Evolutionary conservation across 805 yeast species (phyloP).

Genomic region (Myxozyma kluyveri): DNA sequence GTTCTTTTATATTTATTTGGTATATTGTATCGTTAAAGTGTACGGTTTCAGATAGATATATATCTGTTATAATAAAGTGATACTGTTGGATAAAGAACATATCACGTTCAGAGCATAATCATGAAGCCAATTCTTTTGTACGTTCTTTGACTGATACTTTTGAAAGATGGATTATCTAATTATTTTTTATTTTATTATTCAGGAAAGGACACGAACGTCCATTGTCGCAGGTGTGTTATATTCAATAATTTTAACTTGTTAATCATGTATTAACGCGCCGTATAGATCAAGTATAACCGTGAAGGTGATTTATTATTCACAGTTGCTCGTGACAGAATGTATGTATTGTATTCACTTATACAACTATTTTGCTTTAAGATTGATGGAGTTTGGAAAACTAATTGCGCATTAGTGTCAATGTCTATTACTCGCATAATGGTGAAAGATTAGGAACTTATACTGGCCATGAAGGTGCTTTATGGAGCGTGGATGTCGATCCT

Average conservation of each 20-base stretch:
- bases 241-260: not conserved
- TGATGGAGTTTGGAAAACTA: not conserved
- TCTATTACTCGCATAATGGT: constrained; percentile 95
- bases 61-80: no score
- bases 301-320: constrained; percentile 94
- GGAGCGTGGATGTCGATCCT: constrained; percentile 84
- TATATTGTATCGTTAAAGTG: no score
- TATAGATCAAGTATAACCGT: constrained; percentile 75
- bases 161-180: no score
- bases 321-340: constrained; percentile 81
- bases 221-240: constrained; percentile 59
- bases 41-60: no score
- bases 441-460: constrained; percentile 91
- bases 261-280: not conserved
- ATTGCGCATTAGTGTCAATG: constrained; percentile 34
- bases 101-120: no score
- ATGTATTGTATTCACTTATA: constrained; percentile 18
- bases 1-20: no score
- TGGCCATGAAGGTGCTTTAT: constrained; percentile 90
- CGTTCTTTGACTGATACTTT: no score
- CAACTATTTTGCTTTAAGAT: not conserved
- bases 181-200: not conserved
- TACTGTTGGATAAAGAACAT: no score
- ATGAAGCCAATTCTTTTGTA: constrained; percentile 21
- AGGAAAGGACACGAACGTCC: constrained; percentile 96